Conservation (phyloP, 177 flowering plant species). For the Vitis hybrid region DNA sequence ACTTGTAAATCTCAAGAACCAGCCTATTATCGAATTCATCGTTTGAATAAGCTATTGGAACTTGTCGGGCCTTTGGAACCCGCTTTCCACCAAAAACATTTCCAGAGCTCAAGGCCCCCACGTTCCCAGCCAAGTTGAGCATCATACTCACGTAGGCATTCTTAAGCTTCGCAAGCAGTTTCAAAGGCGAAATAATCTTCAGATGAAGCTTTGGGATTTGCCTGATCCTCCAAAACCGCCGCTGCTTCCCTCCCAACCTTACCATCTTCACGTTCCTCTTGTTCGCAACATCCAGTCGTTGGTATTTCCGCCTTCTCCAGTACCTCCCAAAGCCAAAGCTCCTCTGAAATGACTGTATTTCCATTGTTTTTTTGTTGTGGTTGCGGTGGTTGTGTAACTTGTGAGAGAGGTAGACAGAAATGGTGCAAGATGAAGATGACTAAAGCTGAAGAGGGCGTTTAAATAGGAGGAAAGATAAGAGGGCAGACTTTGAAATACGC, state of each 20-base stretch:
- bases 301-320: conserved; percentile 31
- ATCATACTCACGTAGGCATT: conserved; percentile 43
- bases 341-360: neutral
- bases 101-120: conserved; percentile 16
- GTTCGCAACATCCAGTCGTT: conserved; percentile 17
- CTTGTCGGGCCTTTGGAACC: conserved; percentile 25
- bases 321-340: conserved; percentile 16
- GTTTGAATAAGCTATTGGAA: conserved; percentile 11
- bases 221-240: conserved; percentile 31
- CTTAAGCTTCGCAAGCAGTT: conserved; percentile 31
- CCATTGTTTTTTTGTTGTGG: conserved; percentile 4
- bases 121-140: conserved; percentile 32
- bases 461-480: too few relatives aligned
- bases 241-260: conserved; percentile 19
- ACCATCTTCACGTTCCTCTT: conserved; percentile 16
- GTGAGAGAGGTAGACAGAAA: conserved; percentile 4
- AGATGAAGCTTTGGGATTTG: conserved; percentile 21
- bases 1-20: conserved; percentile 42
- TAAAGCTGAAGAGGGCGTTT: too few relatives aligned
- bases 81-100: conserved; percentile 28
- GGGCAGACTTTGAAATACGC: too few relatives aligned
- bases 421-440: neutral
- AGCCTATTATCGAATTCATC: conserved; percentile 35
- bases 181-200: conserved; percentile 29
- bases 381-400: too few relatives aligned